Conservation (phyloP, 2,329 filamentous ascomycete genomes). For the Hymenoscyphus linearis region DNA sequence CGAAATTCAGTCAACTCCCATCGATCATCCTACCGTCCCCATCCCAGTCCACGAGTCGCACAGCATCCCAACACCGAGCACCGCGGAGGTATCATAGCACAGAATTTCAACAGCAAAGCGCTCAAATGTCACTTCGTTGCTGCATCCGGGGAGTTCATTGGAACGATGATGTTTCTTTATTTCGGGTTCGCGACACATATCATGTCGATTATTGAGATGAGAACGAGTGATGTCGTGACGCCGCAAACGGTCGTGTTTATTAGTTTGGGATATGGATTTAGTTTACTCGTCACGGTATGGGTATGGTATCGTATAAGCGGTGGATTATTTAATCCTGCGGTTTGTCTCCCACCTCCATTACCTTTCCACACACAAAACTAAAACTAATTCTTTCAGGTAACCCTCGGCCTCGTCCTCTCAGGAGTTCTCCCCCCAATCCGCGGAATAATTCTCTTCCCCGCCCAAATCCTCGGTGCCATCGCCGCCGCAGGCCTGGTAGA, state of each 20-base stretch:
- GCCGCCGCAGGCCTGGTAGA: constrained; percentile 36
- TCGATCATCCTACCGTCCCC: background rate
- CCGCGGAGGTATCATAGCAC: background rate
- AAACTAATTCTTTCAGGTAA: constrained; percentile 25
- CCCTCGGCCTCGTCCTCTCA: constrained; percentile 32
- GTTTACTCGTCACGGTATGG: constrained; percentile 50
- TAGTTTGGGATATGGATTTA: constrained; percentile 29
- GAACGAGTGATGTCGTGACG: background rate
- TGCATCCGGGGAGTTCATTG: constrained; percentile 43
- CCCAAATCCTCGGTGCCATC: constrained; percentile 30
- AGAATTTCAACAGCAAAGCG: background rate
- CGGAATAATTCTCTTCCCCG: constrained; percentile 27
- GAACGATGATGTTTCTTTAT: constrained; percentile 37
- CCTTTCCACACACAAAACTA: background rate
- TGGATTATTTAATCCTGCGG: constrained; percentile 34
- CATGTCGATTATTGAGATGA: constrained; percentile 12
- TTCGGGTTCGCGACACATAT: constrained; percentile 25
- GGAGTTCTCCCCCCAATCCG: constrained; percentile 29
- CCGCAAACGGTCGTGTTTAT: constrained; percentile 35
- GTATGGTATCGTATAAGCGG: constrained; percentile 49
- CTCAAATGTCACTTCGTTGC: constrained; percentile 33
- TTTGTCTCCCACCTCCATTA: constrained; percentile 1
- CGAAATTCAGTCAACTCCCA: background rate
- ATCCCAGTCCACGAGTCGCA: background rate
- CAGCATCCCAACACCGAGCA: background rate